phyloP scores from a whole-genome alignment of 108 stramenopile genomes.

The Cylindrotheca fusiformis region DNA sequence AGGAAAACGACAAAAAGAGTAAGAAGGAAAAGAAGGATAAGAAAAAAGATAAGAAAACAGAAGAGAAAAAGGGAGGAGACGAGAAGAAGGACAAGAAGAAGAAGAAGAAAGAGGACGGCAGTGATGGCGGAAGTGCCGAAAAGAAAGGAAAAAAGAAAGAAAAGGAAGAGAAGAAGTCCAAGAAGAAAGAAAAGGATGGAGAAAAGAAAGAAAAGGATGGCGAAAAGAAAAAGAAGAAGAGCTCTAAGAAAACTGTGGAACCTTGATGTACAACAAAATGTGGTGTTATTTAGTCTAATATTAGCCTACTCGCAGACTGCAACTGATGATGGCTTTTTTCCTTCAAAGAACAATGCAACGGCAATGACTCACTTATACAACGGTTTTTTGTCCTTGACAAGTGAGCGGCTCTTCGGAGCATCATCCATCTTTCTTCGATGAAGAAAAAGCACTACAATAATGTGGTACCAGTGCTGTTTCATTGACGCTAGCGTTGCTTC shows the following conservation, averaged over 20 bases:
- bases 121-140: not conserved
- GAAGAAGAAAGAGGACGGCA: not conserved
- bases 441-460: too few relatives aligned
- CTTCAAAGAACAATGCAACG: too few relatives aligned
- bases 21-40: conserved; percentile 14
- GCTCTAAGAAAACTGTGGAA: not conserved
- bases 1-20: not conserved
- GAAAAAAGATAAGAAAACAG: conserved; percentile 3
- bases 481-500: too few relatives aligned
- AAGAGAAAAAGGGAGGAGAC: conserved; percentile 3
- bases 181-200: conserved; percentile 3
- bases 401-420: too few relatives aligned
- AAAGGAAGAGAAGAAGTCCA: not conserved
- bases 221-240: conserved; percentile 2
- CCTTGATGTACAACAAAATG: not conserved
- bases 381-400: too few relatives aligned
- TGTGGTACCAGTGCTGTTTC: too few relatives aligned
- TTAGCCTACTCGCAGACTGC: too few relatives aligned
- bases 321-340: too few relatives aligned
- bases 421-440: too few relatives aligned
- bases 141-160: conserved; percentile 2
- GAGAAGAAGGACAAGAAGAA: conserved; percentile 3
- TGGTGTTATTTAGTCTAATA: too few relatives aligned
- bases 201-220: too few relatives aligned
- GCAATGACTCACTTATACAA: too few relatives aligned